A percentile compares a stretch with the other conserved stretches of the same genome.
Evolutionary conservation across 2,329 filamentous ascomycete species (phyloP).

Genomic region (Cryphonectria nitschkei): DNA sequence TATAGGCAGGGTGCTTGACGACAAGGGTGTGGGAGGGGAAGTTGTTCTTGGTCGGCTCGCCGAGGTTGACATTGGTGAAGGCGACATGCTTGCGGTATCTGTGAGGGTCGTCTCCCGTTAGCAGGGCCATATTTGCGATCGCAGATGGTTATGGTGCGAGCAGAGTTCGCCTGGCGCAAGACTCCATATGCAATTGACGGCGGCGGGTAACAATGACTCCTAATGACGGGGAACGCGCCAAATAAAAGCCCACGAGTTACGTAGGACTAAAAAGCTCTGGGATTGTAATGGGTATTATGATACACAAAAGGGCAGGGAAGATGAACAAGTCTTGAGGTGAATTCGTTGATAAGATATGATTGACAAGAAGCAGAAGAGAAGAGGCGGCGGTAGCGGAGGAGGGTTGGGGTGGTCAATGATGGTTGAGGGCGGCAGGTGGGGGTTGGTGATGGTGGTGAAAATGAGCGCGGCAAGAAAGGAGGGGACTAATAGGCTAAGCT

Average conservation of each 20-base stretch:
- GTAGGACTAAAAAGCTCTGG: not conserved
- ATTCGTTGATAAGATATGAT: not conserved
- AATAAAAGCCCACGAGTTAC: not conserved
- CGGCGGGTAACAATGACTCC: not conserved
- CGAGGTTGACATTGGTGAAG: slow-evolving; percentile 62
- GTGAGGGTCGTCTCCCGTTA: slow-evolving; percentile 46
- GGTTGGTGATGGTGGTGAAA: not conserved
- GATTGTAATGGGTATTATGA: not conserved
- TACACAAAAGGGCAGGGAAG: not conserved
- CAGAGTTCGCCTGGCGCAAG: slow-evolving; percentile 8
- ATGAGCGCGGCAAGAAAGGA: not conserved
- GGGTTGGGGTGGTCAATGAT: not conserved
- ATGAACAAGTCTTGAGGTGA: not conserved
- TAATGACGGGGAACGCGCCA: not conserved
- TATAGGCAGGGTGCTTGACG: slow-evolving; percentile 84
- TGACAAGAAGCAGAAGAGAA: not conserved
- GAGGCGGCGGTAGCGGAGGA: not conserved
- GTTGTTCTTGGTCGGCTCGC: slow-evolving; percentile 63
- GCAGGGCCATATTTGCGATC: slow-evolving; percentile 44
- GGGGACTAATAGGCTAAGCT: not conserved
- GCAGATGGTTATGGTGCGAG: not conserved
- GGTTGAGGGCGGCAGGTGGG: not conserved
- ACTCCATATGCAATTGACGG: not conserved
- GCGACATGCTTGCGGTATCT: slow-evolving; percentile 64
- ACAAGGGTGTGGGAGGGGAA: slow-evolving; percentile 77